Base-by-base conservation (phyloP, 2,329 filamentous ascomycete genomes). In the Nemania abortiva region DNA sequence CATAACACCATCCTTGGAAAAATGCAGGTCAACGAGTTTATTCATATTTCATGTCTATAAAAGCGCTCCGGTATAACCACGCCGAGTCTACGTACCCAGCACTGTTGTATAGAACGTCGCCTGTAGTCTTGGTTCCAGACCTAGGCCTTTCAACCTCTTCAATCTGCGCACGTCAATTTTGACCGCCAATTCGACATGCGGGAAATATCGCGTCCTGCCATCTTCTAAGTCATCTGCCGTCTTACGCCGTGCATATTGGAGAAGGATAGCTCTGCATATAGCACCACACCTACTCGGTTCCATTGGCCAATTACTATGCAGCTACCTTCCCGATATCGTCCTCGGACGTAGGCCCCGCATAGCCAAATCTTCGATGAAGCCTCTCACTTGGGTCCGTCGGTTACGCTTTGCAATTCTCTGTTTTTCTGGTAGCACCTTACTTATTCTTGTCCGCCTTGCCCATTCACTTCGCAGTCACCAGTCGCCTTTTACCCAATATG, bases 1-100 rank as follows among this genome's bases (percentile, higher is more conserved):
- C 9, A 83, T 87, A 70, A 82, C 67, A 24, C 86, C 84, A 72
- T 88, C 84, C 85, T n/a, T n/a, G n/a, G n/a, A 86, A 88, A 31
- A 87, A 78, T 88, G 85, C 69, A 88, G 68, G 1, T 85, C 86
- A 0, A 87, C 76, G 63, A 88, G 72, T 10, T 29, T 72, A 0
- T 83, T 83, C 13, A 77, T 78, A n/a, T n/a, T 68, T 73, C 34
- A 68, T 62, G 18, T 81, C 74, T n/a, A 87, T 18, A 88, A 74
- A 1, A 84, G 84, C 5, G 85, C 86, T 2, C 85, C 85, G 24
- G 82, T 86, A 73, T 87, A 85, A 1, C 86, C 86, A 86, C 86
- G 87, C 74, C 87, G 88, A 1, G 85, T 88, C 86, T 86, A 88
- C 65, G 84, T 85, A 72, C 84, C 82, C 73, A 88, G 86, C 80